Evolutionary conservation across 2,329 filamentous ascomycete species (phyloP).

Genomic region (Xylaria sp.): DNA sequence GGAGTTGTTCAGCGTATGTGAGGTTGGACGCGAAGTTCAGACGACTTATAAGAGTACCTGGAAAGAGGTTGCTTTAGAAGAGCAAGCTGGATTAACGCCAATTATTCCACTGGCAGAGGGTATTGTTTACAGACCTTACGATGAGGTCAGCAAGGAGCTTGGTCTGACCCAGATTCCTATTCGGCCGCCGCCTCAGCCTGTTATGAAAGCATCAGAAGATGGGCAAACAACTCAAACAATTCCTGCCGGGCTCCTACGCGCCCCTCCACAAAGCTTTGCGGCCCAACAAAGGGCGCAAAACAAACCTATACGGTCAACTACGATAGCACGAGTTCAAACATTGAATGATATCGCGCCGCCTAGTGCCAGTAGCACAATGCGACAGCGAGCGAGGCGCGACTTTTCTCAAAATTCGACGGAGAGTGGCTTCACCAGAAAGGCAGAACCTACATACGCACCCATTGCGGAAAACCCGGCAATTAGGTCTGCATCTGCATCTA

Average conservation of each 20-base stretch:
- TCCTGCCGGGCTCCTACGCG: constrained; percentile 60
- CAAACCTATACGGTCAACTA: constrained; percentile 53
- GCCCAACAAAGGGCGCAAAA: constrained; percentile 72
- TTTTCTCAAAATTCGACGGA: constrained; percentile 45
- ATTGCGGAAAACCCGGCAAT: constrained; percentile 25
- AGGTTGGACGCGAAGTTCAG: constrained; percentile 64
- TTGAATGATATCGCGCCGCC: constrained; percentile 49
- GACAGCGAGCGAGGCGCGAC: constrained; percentile 47
- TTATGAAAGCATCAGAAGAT: constrained; percentile 51
- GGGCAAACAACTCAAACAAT: constrained; percentile 50
- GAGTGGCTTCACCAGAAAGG: constrained; percentile 41
- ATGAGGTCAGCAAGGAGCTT: constrained; percentile 69
- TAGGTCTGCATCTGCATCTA: constrained; percentile 16
- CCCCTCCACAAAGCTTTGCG: constrained; percentile 72
- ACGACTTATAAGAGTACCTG: constrained; percentile 67
- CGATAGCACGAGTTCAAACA: constrained; percentile 49
- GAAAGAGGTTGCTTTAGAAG: constrained; percentile 75
- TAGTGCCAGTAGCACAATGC: constrained; percentile 47
- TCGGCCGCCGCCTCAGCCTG: constrained; percentile 50
- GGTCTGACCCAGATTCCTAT: constrained; percentile 50
- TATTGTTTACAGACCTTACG: constrained; percentile 72
- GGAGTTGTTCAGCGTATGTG: constrained; percentile 67
- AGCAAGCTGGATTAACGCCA: constrained; percentile 72
- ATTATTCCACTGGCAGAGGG: constrained; percentile 70
- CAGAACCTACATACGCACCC: constrained; percentile 34